phyloP scores from a whole-genome alignment of 345 rosid genomes.

The Dovyalis caffra region DNA sequence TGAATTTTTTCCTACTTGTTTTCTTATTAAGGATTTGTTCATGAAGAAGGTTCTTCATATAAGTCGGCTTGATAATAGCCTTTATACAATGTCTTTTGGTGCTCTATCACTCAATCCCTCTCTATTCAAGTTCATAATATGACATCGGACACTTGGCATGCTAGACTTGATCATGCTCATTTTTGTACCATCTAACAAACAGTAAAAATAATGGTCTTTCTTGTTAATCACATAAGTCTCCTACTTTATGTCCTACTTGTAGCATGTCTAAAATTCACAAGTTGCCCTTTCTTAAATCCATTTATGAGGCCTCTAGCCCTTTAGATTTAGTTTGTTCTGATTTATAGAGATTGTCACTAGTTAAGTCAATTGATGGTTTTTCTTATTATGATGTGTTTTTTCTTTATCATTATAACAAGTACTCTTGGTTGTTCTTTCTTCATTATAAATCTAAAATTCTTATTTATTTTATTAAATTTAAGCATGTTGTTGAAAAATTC shows the following conservation, averaged over 20 bases:
- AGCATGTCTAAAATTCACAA: background rate
- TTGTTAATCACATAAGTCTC: background rate
- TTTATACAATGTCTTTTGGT: no score
- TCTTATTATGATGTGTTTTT: background rate
- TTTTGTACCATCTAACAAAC: background rate
- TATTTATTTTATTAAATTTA: background rate
- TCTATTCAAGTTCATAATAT: no score
- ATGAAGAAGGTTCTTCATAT: no score
- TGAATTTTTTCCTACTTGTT: no score
- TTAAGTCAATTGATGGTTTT: background rate
- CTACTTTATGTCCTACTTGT: background rate
- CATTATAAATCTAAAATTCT: background rate
- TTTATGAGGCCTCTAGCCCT: background rate
- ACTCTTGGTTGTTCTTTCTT: background rate
- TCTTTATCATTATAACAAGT: background rate
- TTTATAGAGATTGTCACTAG: background rate
- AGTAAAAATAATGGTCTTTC: background rate
- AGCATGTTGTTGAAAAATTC: background rate
- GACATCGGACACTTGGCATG: conserved; percentile 3
- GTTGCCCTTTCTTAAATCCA: background rate
- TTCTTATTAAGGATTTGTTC: no score
- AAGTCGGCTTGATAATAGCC: no score
- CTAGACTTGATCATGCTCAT: background rate
- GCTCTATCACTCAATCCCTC: no score
- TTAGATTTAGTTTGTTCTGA: background rate